Base-by-base conservation (phyloP, 371 early-diverging fungal genomes). In the Scutellospora calospora region DNA sequence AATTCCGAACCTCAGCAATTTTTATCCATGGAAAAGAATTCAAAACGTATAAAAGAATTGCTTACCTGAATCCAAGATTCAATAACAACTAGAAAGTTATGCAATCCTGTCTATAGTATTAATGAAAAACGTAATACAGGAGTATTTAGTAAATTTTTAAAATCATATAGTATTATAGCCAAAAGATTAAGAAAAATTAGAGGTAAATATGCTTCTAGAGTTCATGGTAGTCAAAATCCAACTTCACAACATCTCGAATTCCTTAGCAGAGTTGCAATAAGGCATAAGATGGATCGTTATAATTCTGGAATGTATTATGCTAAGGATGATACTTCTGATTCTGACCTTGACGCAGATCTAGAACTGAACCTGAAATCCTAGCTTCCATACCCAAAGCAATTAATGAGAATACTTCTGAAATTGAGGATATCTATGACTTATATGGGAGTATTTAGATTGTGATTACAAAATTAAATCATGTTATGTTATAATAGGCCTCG, bases 11-110 rank as follows among this genome's bases (percentile, higher is more conserved):
- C 57, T 55, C 57, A 22, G 1, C 59, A 1, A 33, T 75, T 75
- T 38, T 35, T 75, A 11, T 75, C 60, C 1, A 75, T 75, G 41
- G 60, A 75, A 14, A 75, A 75, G 60, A 75, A 75, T 16, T 35
- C 60, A 75, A 59, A 75, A 75, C 57, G 25, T 33, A 59, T 35
- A 57, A 75, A 25, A 57, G 76, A 33, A 75, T 75, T 75, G 33
- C 76, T 75, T n/a, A 75, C 25, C 60, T 75, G 76, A 59, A 75
- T 75, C 22, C 59, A 33, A 75, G 35, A 75, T 2, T 33, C 76
- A 35, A 75, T 75, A 4, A 57, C 12, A 41, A 25, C 59, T 4
- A 3, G 20, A 75, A 75, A 75, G 76, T 75, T 60, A 18, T 2
- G 33, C 38, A 35, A 75, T 3, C 35, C 75, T 57, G 57, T 55